Evolutionary conservation across 169 alveolate species (phyloP), one percentile per base, ranked within the genome.

Genomic region (Plasmodium blacklocki): DNA sequence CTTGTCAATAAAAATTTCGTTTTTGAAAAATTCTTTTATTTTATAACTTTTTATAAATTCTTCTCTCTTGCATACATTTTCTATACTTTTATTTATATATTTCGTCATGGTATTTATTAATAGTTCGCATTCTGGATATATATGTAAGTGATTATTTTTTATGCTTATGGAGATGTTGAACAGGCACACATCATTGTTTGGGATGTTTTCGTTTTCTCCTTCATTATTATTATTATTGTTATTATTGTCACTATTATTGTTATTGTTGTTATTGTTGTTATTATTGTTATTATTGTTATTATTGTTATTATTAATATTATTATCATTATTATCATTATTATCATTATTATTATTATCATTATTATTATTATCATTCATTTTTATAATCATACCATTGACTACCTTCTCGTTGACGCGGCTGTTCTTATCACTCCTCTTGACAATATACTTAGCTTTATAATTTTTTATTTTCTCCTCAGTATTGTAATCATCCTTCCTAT

Each of bases 21-120:
- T 64, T 6, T n/a, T n/a, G 49, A 78, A 78, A 32, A 78, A 50
- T n/a, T 78, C 76, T 23, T 71, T 26, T 6, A 78, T 45, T 58
- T 78, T 78, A 39, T 29, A 78, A 21, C 29, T 52, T 1, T 49
- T 47, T 5, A 78, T 7, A 15, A 78, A 78, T 12, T 66, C 76
- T 58, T 78, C 89, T 5, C 89, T 54, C 56, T 52, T 78, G n/a
- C 76, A 52, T 29, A 78, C 26, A 29, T 29, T 63, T 6, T 78
- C 78, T 12, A 78, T 21, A 23, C 89, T 58, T 59, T 32, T 23
- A 32, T 64, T 29, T 6, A 78, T 29, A 14, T 70, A 66, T 18
- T 66, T 19, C 50, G 32, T 45, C 6, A 78, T 32, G 0, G 78
- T 78, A n/a, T 64, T 66, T 15, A 78, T 78, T 0, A 78, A 60